Percentiles rank a stretch among this genome's conserved stretches.
Evolutionary conservation across 805 yeast genomes (phyloP).

Genomic region (Ogataea dorogensis): DNA sequence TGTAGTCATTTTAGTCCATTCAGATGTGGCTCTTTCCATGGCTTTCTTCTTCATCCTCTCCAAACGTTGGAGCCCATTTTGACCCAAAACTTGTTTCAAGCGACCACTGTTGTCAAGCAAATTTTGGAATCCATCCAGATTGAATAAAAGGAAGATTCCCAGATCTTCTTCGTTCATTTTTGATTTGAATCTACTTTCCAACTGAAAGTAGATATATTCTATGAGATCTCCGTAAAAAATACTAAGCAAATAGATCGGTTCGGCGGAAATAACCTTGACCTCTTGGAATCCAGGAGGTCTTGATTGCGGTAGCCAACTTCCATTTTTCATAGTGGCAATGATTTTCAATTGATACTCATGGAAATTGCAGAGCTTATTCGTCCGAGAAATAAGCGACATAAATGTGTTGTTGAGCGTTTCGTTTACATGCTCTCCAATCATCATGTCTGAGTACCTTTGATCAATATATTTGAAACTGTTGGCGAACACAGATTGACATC

Average conservation of each 20-base stretch:
- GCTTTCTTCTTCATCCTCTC: slow-evolving; percentile 72
- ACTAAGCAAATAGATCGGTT: slow-evolving; percentile 53
- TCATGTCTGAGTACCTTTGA: slow-evolving; percentile 38
- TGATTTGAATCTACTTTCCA: slow-evolving; percentile 58
- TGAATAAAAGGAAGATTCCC: slow-evolving; percentile 72
- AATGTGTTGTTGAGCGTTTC: slow-evolving; percentile 38
- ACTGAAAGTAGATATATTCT: slow-evolving; percentile 63
- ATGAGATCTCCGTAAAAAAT: slow-evolving; percentile 74
- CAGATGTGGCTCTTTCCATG: slow-evolving; percentile 64
- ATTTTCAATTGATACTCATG: slow-evolving; percentile 49
- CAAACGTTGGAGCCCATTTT: slow-evolving; percentile 58
- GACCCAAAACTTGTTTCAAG: slow-evolving; percentile 53
- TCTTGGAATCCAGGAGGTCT: slow-evolving; percentile 66
- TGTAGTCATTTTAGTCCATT: slow-evolving; percentile 80
- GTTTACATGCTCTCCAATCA: slow-evolving; percentile 57
- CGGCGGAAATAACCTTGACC: slow-evolving; percentile 45
- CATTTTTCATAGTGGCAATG: slow-evolving; percentile 52
- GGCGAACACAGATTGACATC: slow-evolving; percentile 42
- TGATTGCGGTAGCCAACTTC: slow-evolving; percentile 70
- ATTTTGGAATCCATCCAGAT: slow-evolving; percentile 72
- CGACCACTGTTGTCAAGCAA: slow-evolving; percentile 52
- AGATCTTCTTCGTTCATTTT: slow-evolving; percentile 46
- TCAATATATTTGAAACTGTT: slow-evolving; percentile 61
- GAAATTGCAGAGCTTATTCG: slow-evolving; percentile 65
- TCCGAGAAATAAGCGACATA: slow-evolving; percentile 63